Evolutionary conservation across 768 basidiomycete genomes (phyloP), one percentile per base, ranked within the genome.

Genomic region (Hydnum rufescens): DNA sequence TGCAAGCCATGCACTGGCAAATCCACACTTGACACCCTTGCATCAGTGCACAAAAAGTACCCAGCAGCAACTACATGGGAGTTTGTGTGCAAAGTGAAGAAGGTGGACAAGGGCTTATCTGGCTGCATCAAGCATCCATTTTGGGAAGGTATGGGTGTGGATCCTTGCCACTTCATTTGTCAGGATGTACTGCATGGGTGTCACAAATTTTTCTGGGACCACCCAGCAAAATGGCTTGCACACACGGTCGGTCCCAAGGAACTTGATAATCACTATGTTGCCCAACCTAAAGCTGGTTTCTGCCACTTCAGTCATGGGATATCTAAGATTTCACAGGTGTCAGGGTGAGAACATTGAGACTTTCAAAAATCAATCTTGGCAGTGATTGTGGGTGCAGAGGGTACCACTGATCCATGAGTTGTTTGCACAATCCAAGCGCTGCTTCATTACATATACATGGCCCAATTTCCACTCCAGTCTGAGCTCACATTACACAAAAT

Each of bases 11-110:
- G 8, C 13, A 13, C 3, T 25, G 28, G 13, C 23, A 28, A 18
- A 55, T 25, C 22, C 19, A 34, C 23, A 8, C 30, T 46, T 19
- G 16, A 39, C 6, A 5, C 32, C 3, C 51, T 51, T 36, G 18
- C 25, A 58, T 19, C 29, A 25, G 3, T 19, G 39, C 25, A 5
- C 32, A 32, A 4, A 58, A 60, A 0, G 67, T 65, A 54, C 57
- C 67, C 4, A 66, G 65, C 0, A 69, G 73, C 57, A 67, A 71
- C 53, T 71, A 71, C 0, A 71, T 74, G 53, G 71, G 39, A 42
- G 5, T 42, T n/a, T 25, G 19, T 39, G 13, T 22, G 16, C 74
- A 52, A 60, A 67, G 16, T 64, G 73, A 0, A 62, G 67, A 4
- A 43, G 55, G 4, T 0, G 63, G 66, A 0, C 60, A 57, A 4